Percentiles rank a stretch among this genome's conserved stretches.
Conservation (phyloP, 352 stramenopile genomes). For the Pythium aphanidermatum region DNA sequence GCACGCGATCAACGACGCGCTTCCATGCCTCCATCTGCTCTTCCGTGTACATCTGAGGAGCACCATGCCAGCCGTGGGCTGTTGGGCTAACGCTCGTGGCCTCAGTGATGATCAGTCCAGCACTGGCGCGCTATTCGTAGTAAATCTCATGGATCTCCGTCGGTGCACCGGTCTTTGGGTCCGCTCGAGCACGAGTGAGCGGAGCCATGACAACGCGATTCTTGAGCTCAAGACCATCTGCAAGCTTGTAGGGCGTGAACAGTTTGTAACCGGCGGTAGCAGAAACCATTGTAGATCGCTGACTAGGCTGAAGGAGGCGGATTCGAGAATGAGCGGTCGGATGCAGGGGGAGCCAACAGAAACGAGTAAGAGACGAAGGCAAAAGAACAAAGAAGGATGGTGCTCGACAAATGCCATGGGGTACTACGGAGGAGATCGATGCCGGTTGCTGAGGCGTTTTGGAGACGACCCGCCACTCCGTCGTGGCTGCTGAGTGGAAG, state of each 20-base stretch:
- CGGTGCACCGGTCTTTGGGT: conserved; percentile 9
- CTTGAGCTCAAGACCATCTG: conserved; percentile 7
- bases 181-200: conserved; percentile 25
- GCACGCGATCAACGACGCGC: conserved; percentile 5
- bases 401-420: no score
- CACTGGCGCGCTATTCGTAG: conserved; percentile 9
- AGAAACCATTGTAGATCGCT: no score
- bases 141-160: conserved; percentile 5
- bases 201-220: conserved; percentile 17
- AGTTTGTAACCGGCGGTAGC: conserved; percentile 2
- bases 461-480: no score
- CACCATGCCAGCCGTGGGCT: conserved; percentile 3
- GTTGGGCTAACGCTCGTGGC: not conserved
- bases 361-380: no score
- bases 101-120: conserved; percentile 3
- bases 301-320: no score
- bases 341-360: no score
- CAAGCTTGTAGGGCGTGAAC: conserved; percentile 6
- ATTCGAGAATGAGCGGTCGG: no score
- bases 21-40: conserved; percentile 5
- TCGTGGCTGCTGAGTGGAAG: no score
- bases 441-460: no score
- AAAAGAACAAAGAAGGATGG: no score
- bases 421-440: no score
- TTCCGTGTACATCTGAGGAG: conserved; percentile 2